phyloP scores from a whole-genome alignment of 495 filamentous ascomycete genomes.

The Pyronema omphalodes region DNA sequence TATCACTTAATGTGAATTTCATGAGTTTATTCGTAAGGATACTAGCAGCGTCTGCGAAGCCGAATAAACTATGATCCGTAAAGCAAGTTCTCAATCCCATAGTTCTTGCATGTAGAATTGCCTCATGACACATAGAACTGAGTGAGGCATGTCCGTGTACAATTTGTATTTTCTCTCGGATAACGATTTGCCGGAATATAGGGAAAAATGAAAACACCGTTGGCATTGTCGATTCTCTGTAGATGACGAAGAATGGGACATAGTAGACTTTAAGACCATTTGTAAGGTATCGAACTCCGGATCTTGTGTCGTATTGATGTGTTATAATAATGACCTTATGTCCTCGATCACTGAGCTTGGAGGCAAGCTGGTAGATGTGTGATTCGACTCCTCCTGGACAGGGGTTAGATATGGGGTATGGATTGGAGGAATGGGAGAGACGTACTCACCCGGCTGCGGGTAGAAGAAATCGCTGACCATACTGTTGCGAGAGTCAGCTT shows the following conservation, averaged over 20 bases:
- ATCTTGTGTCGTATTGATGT: slow-evolving; percentile 82
- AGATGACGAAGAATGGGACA: slow-evolving; percentile 87
- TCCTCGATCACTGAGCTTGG: slow-evolving; percentile 87
- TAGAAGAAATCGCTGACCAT: slow-evolving; percentile 99
- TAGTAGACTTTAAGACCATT: slow-evolving; percentile 98
- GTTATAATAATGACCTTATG: slow-evolving; percentile 98
- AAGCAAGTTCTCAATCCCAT: slow-evolving; percentile 94
- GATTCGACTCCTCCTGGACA: slow-evolving; percentile 70
- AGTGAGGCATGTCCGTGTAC: slow-evolving; percentile 90
- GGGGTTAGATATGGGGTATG: neutral
- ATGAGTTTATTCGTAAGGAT: slow-evolving; percentile 93
- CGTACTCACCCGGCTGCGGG: slow-evolving; percentile 60
- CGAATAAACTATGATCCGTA: slow-evolving; percentile 94
- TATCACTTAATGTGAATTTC: slow-evolving; percentile 89
- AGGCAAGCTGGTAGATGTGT: slow-evolving; percentile 94
- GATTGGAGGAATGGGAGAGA: neutral
- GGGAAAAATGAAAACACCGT: slow-evolving; percentile 98
- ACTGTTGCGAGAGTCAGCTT: slow-evolving; percentile 26
- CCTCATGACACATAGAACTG: slow-evolving; percentile 83
- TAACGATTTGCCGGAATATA: slow-evolving; percentile 83
- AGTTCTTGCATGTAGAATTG: slow-evolving; percentile 82
- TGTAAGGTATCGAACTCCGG: slow-evolving; percentile 88
- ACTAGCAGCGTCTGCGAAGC: slow-evolving; percentile 88
- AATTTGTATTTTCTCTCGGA: slow-evolving; percentile 86
- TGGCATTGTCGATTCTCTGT: slow-evolving; percentile 84